Evolutionary conservation across 2,329 filamentous ascomycete genomes (phyloP).

Genomic region (Exophiala sideris): DNA sequence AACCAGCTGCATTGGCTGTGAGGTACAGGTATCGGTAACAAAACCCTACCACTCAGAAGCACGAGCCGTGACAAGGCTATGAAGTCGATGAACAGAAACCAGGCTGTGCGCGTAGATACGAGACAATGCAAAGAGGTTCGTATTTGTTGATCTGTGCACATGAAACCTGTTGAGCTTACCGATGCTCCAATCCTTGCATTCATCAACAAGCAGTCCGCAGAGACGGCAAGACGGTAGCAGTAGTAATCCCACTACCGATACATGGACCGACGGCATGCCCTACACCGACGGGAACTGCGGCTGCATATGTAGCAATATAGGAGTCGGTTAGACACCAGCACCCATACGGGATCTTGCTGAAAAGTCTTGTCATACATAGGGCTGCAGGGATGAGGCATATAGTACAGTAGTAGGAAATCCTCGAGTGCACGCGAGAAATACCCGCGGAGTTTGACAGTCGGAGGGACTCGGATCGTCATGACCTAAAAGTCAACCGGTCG

Average conservation of each 20-base stretch:
- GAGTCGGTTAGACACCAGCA: neutral
- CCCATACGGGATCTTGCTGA: neutral
- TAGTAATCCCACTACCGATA: too few relatives aligned
- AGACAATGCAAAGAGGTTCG: neutral
- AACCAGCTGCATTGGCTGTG: neutral
- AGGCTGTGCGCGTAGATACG: neutral
- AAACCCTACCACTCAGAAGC: slow-evolving; percentile 5
- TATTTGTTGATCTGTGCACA: too few relatives aligned
- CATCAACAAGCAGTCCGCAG: neutral
- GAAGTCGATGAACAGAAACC: too few relatives aligned
- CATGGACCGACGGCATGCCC: too few relatives aligned
- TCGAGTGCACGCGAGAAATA: neutral
- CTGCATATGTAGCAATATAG: neutral
- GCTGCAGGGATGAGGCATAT: neutral
- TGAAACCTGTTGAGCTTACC: too few relatives aligned
- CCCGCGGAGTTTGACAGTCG: neutral
- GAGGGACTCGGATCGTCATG: neutral
- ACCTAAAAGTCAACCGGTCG: neutral
- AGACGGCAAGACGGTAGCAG: too few relatives aligned
- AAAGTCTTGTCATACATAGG: neutral
- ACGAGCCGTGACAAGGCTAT: neutral
- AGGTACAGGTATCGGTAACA: too few relatives aligned
- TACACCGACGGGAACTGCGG: too few relatives aligned
- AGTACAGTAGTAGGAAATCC: neutral
- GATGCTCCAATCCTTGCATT: neutral